A percentile compares a stretch with the other conserved stretches of the same genome.
phyloP scores from a whole-genome alignment of 1,284 basidiomycete genomes.

The Retiboletus flavoniger region DNA sequence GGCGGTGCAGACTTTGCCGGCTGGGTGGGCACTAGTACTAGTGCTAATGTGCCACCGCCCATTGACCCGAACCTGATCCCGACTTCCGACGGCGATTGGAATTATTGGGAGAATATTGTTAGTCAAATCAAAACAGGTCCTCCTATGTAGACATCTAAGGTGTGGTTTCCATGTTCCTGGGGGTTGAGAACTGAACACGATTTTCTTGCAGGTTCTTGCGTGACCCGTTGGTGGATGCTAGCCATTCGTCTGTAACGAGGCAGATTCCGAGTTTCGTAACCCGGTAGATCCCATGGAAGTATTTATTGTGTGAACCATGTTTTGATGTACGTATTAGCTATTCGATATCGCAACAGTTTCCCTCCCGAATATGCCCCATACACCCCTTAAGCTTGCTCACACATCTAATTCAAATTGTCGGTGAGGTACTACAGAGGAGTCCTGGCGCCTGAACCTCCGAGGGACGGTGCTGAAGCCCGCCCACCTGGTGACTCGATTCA shows the following conservation, averaged over 20 bases:
- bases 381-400: not conserved
- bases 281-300: slow-evolving; percentile 9
- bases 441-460: not conserved
- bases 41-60: slow-evolving; percentile 29
- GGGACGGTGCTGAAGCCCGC: not conserved
- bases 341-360: slow-evolving; percentile 2
- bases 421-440: not conserved
- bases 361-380: not conserved
- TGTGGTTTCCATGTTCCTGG: not conserved
- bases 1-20: slow-evolving; percentile 58
- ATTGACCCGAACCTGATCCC: slow-evolving; percentile 44
- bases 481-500: too few relatives aligned
- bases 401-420: not conserved
- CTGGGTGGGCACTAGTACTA: slow-evolving; percentile 49
- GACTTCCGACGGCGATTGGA: slow-evolving; percentile 69
- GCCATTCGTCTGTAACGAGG: slow-evolving; percentile 8
- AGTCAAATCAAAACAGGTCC: slow-evolving; percentile 64
- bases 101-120: slow-evolving; percentile 78
- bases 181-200: not conserved
- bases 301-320: slow-evolving; percentile 3
- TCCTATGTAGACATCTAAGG: slow-evolving; percentile 22
- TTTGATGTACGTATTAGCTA: slow-evolving; percentile 14
- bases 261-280: slow-evolving; percentile 2
- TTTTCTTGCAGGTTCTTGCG: not conserved
- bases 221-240: not conserved